Base-by-base conservation (phyloP, 2,329 filamentous ascomycete genomes). In the Aureobasidium mangrovei region DNA sequence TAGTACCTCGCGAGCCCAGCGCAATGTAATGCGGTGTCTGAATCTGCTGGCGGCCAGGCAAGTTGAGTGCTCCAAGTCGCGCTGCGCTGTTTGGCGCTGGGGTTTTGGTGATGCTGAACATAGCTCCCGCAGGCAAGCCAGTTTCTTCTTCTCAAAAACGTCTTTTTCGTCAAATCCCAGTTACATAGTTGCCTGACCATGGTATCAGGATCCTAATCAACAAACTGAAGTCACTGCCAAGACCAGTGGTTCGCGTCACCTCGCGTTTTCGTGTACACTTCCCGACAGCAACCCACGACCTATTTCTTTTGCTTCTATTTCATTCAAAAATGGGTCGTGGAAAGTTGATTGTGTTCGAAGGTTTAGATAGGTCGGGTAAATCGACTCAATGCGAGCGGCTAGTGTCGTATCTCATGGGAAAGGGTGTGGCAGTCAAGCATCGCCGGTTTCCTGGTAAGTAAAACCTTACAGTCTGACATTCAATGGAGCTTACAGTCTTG, bases 341-440 rank as follows among this genome's bases (percentile, higher is more conserved):
- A 44, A 82, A 84, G 9, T 79, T 96, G 32, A 80, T 95, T 52
- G 86, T 91, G 4, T 81, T 95, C 54, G 91, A 96, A 73, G 91
- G 91, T 2, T 77, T 96, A 58, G 91, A 96, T 64, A 82, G 89
- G 60, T 89, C 90, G 41, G 91, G 91, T 54, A 96, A 96, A 77
- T 91, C 89, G 26, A 95, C 90, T 33, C 91, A 95, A 77, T 91
- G 88, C 61, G 79, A 84, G 63, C 72, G 82, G 43, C 74, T 96
- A 39, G 77, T 76, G 36, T 69, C 77, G 29, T 72, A 69, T 36
- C 72, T 88, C 3, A 67, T 75, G 53, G 64, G 68, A 4, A 65
- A 72, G 54, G 81, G 80, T 6, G 69, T 75, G 45, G 68, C 73
- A 46, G 78, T 83, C 31, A 75, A 77, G 62, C 76, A 80, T 57